These are phyloP conservation scores for Boeremia exigua DNA, from an alignment of 2,329 filamentous ascomycete species.

Conservation along the genomic window DNA sequence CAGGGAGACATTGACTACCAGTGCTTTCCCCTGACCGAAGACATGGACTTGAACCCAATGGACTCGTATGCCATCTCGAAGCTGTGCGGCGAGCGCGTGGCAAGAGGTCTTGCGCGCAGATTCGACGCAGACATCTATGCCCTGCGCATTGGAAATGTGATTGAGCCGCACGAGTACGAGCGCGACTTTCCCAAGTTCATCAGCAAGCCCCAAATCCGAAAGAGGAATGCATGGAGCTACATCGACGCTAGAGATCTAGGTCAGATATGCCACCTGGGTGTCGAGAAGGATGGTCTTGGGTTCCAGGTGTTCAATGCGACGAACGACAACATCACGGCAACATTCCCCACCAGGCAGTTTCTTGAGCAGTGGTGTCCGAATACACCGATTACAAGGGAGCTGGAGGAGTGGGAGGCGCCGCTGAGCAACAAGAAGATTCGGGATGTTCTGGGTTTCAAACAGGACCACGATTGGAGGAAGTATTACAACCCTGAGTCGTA, in stretches of 20 bases:
- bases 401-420: conserved; percentile 66
- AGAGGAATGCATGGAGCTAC: conserved; percentile 68
- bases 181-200: conserved; percentile 60
- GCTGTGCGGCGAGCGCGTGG: conserved; percentile 64
- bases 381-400: conserved; percentile 60
- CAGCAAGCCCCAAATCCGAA: conserved; percentile 57
- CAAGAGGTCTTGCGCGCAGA: conserved; percentile 62
- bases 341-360: conserved; percentile 59
- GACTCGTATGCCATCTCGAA: conserved; percentile 69
- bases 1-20: conserved; percentile 64
- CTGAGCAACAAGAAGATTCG: conserved; percentile 66
- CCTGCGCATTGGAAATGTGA: conserved; percentile 65
- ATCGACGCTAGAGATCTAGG: conserved; percentile 68
- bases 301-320: conserved; percentile 71
- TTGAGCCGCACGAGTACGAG: conserved; percentile 67
- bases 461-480: conserved; percentile 64
- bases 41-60: conserved; percentile 65
- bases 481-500: conserved; percentile 37
- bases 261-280: conserved; percentile 63
- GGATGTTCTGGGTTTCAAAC: conserved; percentile 64
- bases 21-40: conserved; percentile 65
- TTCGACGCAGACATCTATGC: conserved; percentile 66
- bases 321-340: conserved; percentile 66
- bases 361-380: conserved; percentile 58
- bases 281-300: conserved; percentile 62